Evolutionary conservation across 2,329 filamentous ascomycete species (phyloP).

Genomic region (Fusarium proliferatum): DNA sequence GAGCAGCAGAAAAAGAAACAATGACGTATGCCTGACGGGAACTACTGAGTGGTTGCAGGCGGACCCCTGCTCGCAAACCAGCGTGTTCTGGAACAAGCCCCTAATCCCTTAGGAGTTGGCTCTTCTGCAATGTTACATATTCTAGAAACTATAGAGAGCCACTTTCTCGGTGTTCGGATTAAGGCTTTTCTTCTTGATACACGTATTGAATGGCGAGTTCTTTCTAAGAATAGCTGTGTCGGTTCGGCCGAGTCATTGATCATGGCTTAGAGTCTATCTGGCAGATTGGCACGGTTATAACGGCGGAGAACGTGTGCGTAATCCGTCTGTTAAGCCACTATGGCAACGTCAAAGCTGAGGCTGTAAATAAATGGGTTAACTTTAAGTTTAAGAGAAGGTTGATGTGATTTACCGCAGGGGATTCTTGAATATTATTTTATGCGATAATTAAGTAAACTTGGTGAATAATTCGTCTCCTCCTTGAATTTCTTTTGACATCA

Average conservation of each 20-base stretch:
- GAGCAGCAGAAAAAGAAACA: neutral
- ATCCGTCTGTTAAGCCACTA: neutral
- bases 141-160: slow-evolving; percentile 15
- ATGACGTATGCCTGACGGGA: slow-evolving; percentile 39
- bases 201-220: neutral
- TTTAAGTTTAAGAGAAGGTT: neutral
- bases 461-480: neutral
- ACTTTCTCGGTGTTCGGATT: slow-evolving; percentile 5
- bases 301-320: neutral
- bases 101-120: neutral
- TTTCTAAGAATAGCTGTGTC: slow-evolving; percentile 24
- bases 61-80: slow-evolving; percentile 16
- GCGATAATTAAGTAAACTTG: neutral
- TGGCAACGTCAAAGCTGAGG: slow-evolving; percentile 1
- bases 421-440: neutral
- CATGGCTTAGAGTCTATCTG: neutral
- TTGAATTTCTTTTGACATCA: neutral
- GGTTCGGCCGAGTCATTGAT: neutral
- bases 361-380: neutral
- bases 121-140: slow-evolving; percentile 11
- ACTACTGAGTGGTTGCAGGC: slow-evolving; percentile 29
- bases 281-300: neutral
- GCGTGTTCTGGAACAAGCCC: slow-evolving; percentile 17
- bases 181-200: slow-evolving; percentile 1
- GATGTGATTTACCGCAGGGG: neutral